Evolutionary conservation across 1,139 yeast species (phyloP), one percentile per base, ranked within the genome.

Genomic region (Arxiozyma slooffiae): DNA sequence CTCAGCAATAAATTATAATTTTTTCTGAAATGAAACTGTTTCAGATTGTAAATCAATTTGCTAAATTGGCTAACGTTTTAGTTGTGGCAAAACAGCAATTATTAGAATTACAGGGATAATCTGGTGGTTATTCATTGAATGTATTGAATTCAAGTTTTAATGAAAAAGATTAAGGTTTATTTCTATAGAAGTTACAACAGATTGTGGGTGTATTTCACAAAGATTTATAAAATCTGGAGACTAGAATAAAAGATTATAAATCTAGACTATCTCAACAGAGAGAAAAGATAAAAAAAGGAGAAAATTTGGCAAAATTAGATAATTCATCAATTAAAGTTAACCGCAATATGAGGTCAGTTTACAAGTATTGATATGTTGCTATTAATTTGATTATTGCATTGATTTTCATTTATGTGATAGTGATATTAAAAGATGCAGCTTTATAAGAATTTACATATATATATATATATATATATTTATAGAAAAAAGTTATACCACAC

Each of bases 211-310:
- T 34, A 2, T 55, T 55, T 22, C 53, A 57, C 3, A 37, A 38
- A 2, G 48, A 53, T 5, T 47, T 60, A 16, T 41, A 51, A 38
- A 26, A 34, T 1, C 39, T 60, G n/a, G 63, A 60, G 46, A 21
- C 36, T 17, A 53, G 55, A 38, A 54, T 60, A 53, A 36, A 43
- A 1, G 24, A 21, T 7, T 57, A 58, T 38, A 52, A 56, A 40
- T 44, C 42, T 1, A 53, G 46, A 34, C 38, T 60, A 38, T 80
- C 73, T 34, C 88, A 82, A 71, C 96, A 88, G 23, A 90, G 81
- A 71, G 85, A 88, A 43, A 82, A 87, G 62, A 77, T 79, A 83
- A 87, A 85, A 45, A n/a, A n/a, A 53, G 54, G 59, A 26, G 63
- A 60, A 39, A 53, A 54, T n/a, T 42, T 59, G 3, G 36, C 55